These are phyloP conservation scores for Pulveroboletus sp. DNA, from an alignment of 768 basidiomycete genomes.

Conservation along the genomic window DNA sequence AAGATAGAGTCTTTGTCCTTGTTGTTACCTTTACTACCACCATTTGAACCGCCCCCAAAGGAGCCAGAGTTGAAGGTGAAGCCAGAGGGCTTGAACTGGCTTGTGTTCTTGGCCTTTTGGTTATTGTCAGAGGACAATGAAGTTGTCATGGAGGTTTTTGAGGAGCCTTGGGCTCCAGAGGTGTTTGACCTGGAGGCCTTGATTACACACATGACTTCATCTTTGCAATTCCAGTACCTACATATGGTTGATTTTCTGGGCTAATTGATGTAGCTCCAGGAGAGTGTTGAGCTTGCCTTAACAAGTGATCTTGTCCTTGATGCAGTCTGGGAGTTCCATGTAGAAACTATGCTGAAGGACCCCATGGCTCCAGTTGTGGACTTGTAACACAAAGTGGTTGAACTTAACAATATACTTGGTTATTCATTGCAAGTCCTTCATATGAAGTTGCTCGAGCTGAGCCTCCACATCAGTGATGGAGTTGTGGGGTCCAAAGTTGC, in stretches of 20 bases:
- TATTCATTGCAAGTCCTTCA: no score
- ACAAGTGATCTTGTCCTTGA: constrained; percentile 3
- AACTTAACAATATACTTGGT: neutral
- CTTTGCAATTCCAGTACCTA: constrained; percentile 16
- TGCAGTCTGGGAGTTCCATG: constrained; percentile 3
- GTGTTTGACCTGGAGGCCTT: no score
- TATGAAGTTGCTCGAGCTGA: neutral
- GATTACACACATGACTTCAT: neutral
- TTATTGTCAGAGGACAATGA: neutral
- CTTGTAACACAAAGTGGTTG: neutral
- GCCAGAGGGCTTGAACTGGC: neutral
- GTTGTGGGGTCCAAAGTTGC: neutral
- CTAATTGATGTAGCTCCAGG: neutral
- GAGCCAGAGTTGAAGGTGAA: neutral
- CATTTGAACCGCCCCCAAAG: neutral
- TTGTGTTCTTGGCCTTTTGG: no score
- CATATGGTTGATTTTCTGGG: no score
- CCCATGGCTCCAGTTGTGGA: no score
- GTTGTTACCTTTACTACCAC: no score
- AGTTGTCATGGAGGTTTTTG: neutral
- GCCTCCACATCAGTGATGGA: no score
- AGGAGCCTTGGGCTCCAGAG: neutral
- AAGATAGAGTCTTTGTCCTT: no score
- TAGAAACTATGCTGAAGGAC: constrained; percentile 5
- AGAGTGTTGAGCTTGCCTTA: neutral